Percentiles rank a stretch among this genome's conserved stretches.
Evolutionary conservation across 495 filamentous ascomycete species (phyloP).

Genomic region (Lentithecium fluviatile): DNA sequence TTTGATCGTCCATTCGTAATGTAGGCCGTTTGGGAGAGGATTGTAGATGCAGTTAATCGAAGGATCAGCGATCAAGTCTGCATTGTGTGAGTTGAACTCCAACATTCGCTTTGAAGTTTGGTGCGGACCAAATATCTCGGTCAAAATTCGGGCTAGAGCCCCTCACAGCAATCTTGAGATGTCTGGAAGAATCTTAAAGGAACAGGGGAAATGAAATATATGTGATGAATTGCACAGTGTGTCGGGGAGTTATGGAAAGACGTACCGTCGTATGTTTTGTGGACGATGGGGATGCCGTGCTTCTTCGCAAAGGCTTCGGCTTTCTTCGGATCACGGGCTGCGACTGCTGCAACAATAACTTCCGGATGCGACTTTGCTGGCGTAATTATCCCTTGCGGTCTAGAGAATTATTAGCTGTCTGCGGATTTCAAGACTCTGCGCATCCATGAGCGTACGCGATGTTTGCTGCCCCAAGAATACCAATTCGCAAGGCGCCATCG

Average conservation of each 20-base stretch:
- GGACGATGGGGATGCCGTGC: slow-evolving; percentile 56
- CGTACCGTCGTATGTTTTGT: slow-evolving; percentile 46
- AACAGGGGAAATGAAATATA: neutral
- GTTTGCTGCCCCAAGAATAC: slow-evolving; percentile 52
- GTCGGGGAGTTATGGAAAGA: neutral
- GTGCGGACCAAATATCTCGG: too few species aligned
- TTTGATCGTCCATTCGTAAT: slow-evolving; percentile 56
- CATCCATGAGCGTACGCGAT: slow-evolving; percentile 44
- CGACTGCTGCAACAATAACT: slow-evolving; percentile 58
- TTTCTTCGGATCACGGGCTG: slow-evolving; percentile 54
- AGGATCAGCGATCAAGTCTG: slow-evolving; percentile 52
- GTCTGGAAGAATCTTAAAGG: too few species aligned
- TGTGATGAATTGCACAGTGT: neutral
- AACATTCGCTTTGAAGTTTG: neutral
- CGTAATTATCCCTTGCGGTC: slow-evolving; percentile 54
- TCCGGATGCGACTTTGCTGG: slow-evolving; percentile 60
- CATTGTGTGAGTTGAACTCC: neutral
- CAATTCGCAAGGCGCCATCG: slow-evolving; percentile 46
- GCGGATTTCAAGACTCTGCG: neutral
- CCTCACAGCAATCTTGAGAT: too few species aligned
- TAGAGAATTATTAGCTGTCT: slow-evolving; percentile 30
- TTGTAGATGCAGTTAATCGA: slow-evolving; percentile 55
- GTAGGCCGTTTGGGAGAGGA: slow-evolving; percentile 52
- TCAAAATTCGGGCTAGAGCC: too few species aligned
- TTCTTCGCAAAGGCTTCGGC: slow-evolving; percentile 58